Evolutionary conservation across 139 green algal genomes (phyloP), one percentile per base, ranked within the genome.

Genomic region (Spirogloea muscicola): DNA sequence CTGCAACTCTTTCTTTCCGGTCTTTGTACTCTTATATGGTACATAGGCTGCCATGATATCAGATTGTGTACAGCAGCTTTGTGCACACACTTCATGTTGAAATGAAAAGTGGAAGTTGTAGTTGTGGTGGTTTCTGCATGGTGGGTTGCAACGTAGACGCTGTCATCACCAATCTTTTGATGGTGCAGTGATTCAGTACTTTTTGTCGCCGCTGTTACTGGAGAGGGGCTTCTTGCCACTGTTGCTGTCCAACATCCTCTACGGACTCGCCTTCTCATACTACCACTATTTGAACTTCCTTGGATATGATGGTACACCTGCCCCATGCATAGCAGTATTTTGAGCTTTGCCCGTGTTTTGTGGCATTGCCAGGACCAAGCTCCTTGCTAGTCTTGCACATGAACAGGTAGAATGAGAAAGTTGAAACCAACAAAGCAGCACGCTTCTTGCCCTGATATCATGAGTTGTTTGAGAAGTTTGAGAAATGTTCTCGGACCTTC

Each of bases 211-310:
- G 74, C 90, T 95, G 51, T 58, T 96, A 10, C 81, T 95, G 21
- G 87, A 74, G 18, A 91, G 91, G 0, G 84, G 76, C 67, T 87
- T 89, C 25, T 10, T 95, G 6, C 74, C 86, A 6, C 59, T 74
- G 10, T 65, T 88, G 33, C 65, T 96, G 16, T 87, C 91, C 13
- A 84, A 72, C 27, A 63, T 65, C 42, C 85, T 98, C 31, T 97
- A 95, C 65, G 83, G 79, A 0, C 57, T 75, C 0, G 83, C 84
- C 0, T 49, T 96, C 21, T 78, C 66, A 33, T 90, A 94, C 48
- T 98, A 98, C 81, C 89, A 92, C 72, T 98, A 98, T 85, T 81
- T 98, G 67, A 96, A 86, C 41, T 98, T 98, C 77, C 76, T 98
- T 36, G 93, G 93, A 0, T 98, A 96, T 87, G 89, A 78, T 51